These are phyloP conservation scores for Avena insularis DNA, from an alignment of 176 grass and related monocot species.

Conservation along the genomic window DNA sequence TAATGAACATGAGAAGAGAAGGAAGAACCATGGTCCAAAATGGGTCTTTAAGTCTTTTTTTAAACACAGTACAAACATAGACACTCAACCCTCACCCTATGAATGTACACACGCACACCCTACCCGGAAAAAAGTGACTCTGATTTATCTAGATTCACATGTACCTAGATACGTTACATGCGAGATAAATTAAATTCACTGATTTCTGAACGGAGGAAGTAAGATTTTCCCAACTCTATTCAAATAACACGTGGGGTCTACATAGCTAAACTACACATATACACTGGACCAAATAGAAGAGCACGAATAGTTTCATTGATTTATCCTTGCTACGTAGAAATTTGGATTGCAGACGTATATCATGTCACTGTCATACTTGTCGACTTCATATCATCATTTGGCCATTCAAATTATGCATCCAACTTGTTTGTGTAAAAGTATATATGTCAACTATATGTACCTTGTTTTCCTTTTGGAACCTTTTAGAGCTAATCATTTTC, in stretches of 20 bases:
- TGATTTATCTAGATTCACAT: too few relatives aligned
- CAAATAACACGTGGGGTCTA: not conserved
- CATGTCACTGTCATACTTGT: not conserved
- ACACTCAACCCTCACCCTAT: too few relatives aligned
- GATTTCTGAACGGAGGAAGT: too few relatives aligned
- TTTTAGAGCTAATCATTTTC: not conserved
- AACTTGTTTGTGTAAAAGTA: conserved; percentile 8
- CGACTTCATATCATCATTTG: not conserved
- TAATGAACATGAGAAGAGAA: too few relatives aligned
- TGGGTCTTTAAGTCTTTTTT: too few relatives aligned
- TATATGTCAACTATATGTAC: not conserved
- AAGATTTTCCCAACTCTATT: not conserved
- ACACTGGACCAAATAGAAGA: not conserved
- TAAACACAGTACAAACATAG: too few relatives aligned
- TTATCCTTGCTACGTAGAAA: not conserved
- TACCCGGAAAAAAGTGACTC: too few relatives aligned
- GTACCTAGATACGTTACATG: too few relatives aligned
- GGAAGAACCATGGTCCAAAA: too few relatives aligned
- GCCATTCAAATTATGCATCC: not conserved
- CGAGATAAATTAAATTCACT: too few relatives aligned
- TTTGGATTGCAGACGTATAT: not conserved
- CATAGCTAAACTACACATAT: not conserved
- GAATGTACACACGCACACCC: too few relatives aligned
- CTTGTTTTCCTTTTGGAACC: not conserved
- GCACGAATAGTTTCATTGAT: not conserved